Evolutionary conservation across 2,329 filamentous ascomycete genomes (phyloP).

Genomic region (Talaromyces sp.): DNA sequence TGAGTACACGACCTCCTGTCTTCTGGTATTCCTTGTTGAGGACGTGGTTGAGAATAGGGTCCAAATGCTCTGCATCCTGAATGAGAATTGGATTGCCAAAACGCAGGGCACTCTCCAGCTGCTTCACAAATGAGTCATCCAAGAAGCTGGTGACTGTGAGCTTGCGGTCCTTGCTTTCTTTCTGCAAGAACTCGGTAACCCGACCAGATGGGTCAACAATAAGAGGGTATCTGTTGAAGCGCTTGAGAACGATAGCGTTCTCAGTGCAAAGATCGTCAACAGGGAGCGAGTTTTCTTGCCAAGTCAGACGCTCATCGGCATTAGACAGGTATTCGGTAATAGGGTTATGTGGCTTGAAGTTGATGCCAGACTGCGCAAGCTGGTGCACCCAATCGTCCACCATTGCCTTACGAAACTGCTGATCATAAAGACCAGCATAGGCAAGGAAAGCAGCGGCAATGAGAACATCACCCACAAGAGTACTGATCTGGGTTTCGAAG

Average conservation of each 20-base stretch:
- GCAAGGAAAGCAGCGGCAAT: slow-evolving; percentile 97
- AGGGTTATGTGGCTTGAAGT: slow-evolving; percentile 90
- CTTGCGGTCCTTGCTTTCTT: slow-evolving; percentile 88
- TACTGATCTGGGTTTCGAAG: slow-evolving; percentile 97
- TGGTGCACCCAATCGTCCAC: slow-evolving; percentile 97
- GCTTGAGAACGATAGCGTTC: slow-evolving; percentile 94
- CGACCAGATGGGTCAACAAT: slow-evolving; percentile 97
- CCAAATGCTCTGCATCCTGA: slow-evolving; percentile 94
- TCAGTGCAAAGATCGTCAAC: slow-evolving; percentile 98
- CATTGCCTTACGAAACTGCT: slow-evolving; percentile 97
- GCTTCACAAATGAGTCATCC: slow-evolving; percentile 97
- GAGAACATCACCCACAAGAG: slow-evolving; percentile 91
- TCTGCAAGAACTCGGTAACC: slow-evolving; percentile 91
- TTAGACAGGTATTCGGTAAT: slow-evolving; percentile 96
- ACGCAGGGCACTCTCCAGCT: slow-evolving; percentile 91
- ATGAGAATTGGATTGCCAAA: slow-evolving; percentile 99
- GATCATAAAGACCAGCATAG: slow-evolving; percentile 95
- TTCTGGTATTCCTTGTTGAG: slow-evolving; percentile 99
- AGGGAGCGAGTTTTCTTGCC: slow-evolving; percentile 91
- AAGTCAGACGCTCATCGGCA: slow-evolving; percentile 89
- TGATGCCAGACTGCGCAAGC: slow-evolving; percentile 87
- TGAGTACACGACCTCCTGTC: slow-evolving; percentile 95
- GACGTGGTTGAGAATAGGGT: slow-evolving; percentile 96
- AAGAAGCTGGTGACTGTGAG: slow-evolving; percentile 97
- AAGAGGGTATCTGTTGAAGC: slow-evolving; percentile 96